Percentiles rank a stretch among this genome's conserved stretches.
These are phyloP conservation scores for Aegilops speltoides DNA, from an alignment of 176 grass and related monocot genomes.

Conservation along the genomic window DNA sequence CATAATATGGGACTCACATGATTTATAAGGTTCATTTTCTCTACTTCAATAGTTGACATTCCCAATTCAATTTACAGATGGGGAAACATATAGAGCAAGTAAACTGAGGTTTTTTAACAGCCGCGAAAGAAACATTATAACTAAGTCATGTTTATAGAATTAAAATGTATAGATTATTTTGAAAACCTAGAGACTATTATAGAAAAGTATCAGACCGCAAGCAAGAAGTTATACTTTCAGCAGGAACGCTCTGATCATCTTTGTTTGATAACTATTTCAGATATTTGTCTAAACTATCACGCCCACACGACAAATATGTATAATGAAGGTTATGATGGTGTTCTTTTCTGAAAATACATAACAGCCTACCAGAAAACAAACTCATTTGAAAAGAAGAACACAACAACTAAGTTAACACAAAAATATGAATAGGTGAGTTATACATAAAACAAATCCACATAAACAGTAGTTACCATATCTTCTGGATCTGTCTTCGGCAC, in stretches of 20 bases:
- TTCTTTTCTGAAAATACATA: not conserved
- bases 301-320: not conserved
- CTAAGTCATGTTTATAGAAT: not conserved
- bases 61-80: conserved; percentile 1
- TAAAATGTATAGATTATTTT: not conserved
- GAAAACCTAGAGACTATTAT: not conserved
- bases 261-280: not conserved
- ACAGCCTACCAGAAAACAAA: conserved; percentile 9
- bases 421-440: not conserved
- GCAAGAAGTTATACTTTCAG: not conserved
- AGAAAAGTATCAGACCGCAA: not conserved
- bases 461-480: conserved; percentile 52
- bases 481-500: conserved; percentile 61
- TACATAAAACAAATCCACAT: conserved; percentile 4
- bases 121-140: not conserved
- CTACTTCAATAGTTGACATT: not conserved
- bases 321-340: not conserved
- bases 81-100: not conserved
- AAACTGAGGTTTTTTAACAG: not conserved
- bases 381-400: not conserved
- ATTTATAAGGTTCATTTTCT: not conserved
- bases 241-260: not conserved
- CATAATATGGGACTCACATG: not conserved
- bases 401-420: not conserved
- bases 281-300: not conserved